A percentile compares a stretch with the other conserved stretches of the same genome.
These are phyloP conservation scores for Pseudozyma hubeiensis DNA, from an alignment of 1,284 basidiomycete species.

Conservation along the genomic window DNA sequence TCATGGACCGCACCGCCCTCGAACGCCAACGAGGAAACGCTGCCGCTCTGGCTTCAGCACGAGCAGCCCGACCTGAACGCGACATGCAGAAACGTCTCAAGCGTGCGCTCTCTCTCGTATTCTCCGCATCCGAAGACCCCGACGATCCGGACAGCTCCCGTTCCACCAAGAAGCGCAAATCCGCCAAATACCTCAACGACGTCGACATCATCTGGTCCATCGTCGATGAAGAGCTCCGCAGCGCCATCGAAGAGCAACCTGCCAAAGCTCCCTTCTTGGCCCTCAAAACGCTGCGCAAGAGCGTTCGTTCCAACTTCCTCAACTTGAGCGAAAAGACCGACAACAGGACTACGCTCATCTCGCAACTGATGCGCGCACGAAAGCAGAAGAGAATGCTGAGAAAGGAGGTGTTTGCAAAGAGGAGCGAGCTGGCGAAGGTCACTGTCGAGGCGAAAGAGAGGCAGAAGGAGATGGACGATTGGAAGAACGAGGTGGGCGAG, in stretches of 20 bases:
- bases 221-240: constrained; percentile 45
- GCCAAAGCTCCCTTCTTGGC: constrained; percentile 44
- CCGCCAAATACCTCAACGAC: constrained; percentile 48
- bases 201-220: constrained; percentile 51
- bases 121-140: constrained; percentile 19
- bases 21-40: constrained; percentile 22
- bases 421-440: constrained; percentile 24
- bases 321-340: constrained; percentile 47
- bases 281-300: constrained; percentile 41
- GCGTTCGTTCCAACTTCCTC: constrained; percentile 30
- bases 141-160: constrained; percentile 16
- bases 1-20: constrained; percentile 37
- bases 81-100: constrained; percentile 44
- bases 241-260: constrained; percentile 45
- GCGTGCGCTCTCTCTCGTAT: constrained; percentile 43
- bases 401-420: constrained; percentile 32
- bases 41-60: constrained; percentile 1
- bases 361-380: constrained; percentile 33
- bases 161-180: constrained; percentile 29
- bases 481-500: constrained; percentile 30
- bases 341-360: constrained; percentile 35
- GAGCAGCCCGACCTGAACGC: constrained; percentile 8
- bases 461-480: constrained; percentile 36
- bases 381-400: constrained; percentile 38
- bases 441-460: constrained; percentile 29